Base-by-base conservation (phyloP, 2,329 filamentous ascomycete species). In the Chaetomiaceae sp. region DNA sequence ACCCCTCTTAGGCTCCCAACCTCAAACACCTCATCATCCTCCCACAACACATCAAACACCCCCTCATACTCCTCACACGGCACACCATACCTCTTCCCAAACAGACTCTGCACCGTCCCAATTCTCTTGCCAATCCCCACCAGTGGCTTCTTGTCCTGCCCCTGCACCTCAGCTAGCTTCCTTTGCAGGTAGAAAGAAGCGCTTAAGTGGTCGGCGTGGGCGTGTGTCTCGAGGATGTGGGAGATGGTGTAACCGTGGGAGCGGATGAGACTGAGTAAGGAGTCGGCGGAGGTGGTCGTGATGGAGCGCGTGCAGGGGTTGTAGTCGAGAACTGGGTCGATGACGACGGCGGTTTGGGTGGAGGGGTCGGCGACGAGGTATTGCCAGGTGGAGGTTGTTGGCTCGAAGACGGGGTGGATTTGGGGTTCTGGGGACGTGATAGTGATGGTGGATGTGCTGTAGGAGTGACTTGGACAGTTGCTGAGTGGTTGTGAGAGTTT, bases 311-410 rank as follows among this genome's bases (percentile, higher is more conserved):
- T 70, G 19, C 60, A 48, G 0, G 72, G 71, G 42, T 83, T 75
- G 55, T 75, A 84, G 63, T 85, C 76, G 3, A 86, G 63, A 0
- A 87, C 83, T 0, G 83, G 71, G 59, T 87, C 83, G 59, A 87
- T 84, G 47, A 86, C 79, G 52, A 74, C 76, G 1, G 81, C 78
- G 0, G 61, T 62, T 1, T 60, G 63, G 0, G 78, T 81, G 0
- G 62, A 53, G 0, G 79, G 74, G 55, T 85, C 81, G 0, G 74
- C 77, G 1, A 86, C 75, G 0, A 85, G 59, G 56, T 83, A 84
- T 62, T 85, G 82, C 77, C 78, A 84, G 11, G 80, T 82, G 9
- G 71, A 72, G 0, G 82, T 75, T 6, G 59, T 49, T 1, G 64
- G 56, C 46, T 75, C 72, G 42, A 74, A 76, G 2, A 74, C 39